Evolutionary conservation across 177 flowering plant genomes (phyloP).

Genomic region (Vitis hybrid): DNA sequence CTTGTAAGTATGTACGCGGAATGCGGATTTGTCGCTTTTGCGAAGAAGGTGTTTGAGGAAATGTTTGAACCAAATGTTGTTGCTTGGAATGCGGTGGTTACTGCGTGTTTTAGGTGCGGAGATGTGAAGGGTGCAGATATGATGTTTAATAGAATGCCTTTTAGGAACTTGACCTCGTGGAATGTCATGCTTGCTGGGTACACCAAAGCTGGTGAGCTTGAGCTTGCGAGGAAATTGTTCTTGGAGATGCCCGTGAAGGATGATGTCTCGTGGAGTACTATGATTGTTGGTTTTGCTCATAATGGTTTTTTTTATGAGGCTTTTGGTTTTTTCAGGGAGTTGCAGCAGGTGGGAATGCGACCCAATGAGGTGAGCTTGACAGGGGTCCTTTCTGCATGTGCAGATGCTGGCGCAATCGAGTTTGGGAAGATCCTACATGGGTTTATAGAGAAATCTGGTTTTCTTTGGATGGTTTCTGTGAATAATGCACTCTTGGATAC

Average conservation of each 20-base stretch:
- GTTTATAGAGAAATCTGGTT: slow-evolving; percentile 58
- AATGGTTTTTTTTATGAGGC: slow-evolving; percentile 58
- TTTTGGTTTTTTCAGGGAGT: slow-evolving; percentile 48
- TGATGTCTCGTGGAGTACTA: slow-evolving; percentile 78
- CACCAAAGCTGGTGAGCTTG: slow-evolving; percentile 53
- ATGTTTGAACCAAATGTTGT: slow-evolving; percentile 55
- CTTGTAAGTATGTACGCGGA: slow-evolving; percentile 64
- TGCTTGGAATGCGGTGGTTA: slow-evolving; percentile 65
- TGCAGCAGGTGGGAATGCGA: slow-evolving; percentile 35
- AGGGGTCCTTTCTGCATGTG: slow-evolving; percentile 63
- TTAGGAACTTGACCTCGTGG: slow-evolving; percentile 42
- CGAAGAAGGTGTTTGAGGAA: slow-evolving; percentile 58
- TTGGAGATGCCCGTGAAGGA: slow-evolving; percentile 48
- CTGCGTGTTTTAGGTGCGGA: slow-evolving; percentile 57
- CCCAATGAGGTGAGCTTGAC: slow-evolving; percentile 73
- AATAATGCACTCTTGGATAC: slow-evolving; percentile 71
- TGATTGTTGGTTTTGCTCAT: slow-evolving; percentile 71
- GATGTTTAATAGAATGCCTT: slow-evolving; percentile 44
- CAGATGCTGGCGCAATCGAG: slow-evolving; percentile 66
- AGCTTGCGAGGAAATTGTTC: slow-evolving; percentile 44
- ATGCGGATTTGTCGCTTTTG: slow-evolving; percentile 38
- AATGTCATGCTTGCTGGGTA: slow-evolving; percentile 64
- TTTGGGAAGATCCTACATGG: slow-evolving; percentile 62
- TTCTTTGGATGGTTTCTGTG: slow-evolving; percentile 47
- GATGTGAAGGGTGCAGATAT: slow-evolving; percentile 40